Conservation (phyloP, 1,284 basidiomycete species). For the Rhodotorula sp. region DNA sequence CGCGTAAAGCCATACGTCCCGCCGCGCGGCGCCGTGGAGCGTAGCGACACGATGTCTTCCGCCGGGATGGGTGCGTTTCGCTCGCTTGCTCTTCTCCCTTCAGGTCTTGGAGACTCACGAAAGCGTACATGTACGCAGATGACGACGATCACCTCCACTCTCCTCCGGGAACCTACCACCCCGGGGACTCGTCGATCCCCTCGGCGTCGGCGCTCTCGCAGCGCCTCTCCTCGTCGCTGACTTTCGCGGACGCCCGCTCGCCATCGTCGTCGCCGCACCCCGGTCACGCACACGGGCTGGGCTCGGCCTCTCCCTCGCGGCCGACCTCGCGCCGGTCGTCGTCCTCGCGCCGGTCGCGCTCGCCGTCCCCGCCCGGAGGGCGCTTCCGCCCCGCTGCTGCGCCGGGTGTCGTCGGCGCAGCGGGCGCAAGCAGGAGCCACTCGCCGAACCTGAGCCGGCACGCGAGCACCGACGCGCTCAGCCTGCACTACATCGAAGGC, state of each 20-base stretch:
- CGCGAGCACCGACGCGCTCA: conserved; percentile 33
- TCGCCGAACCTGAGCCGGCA: conserved; percentile 34
- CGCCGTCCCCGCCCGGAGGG: conserved; percentile 14
- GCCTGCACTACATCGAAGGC: conserved; percentile 36
- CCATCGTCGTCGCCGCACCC: background rate
- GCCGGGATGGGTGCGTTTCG: background rate
- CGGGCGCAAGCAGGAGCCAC: background rate
- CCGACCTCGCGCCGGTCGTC: conserved; percentile 20
- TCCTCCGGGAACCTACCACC: background rate
- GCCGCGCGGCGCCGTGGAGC: background rate
- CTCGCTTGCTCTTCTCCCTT: background rate
- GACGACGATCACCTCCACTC: conserved; percentile 12
- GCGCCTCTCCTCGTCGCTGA: conserved; percentile 30
- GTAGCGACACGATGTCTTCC: background rate
- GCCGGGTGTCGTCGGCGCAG: background rate
- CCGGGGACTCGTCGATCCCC: conserved; percentile 6
- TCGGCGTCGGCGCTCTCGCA: conserved; percentile 19
- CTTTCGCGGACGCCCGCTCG: conserved; percentile 23
- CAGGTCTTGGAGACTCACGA: background rate
- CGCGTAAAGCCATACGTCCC: conserved; percentile 22
- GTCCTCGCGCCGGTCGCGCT: conserved; percentile 23
- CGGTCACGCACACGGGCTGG: background rate
- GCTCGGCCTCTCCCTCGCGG: conserved; percentile 13
- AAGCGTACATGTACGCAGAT: background rate
- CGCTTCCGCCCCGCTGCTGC: background rate